Base-by-base conservation (phyloP, 2,329 filamentous ascomycete genomes). In the Nigrograna mackinnonii region DNA sequence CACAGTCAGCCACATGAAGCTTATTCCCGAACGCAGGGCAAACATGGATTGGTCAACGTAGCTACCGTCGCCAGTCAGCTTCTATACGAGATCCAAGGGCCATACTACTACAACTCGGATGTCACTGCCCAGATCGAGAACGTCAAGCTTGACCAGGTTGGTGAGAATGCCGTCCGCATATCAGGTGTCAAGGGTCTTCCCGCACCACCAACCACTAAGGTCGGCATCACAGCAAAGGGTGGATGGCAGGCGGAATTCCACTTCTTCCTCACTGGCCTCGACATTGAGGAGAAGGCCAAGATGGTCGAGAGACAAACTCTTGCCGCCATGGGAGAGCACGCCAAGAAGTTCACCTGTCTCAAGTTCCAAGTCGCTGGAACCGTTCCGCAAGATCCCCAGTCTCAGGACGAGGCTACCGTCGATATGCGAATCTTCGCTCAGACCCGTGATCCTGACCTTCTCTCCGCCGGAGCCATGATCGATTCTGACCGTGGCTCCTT, bases 171-270 rank as follows among this genome's bases (percentile, higher is more conserved):
- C 11, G 62, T 74, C 2, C 49, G 47, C 2, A 50, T 71, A 5
- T 56, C 56, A 3, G 68, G 67, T 2, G 56, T 71, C 28, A 46
- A 51, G 13, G 69, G 68, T 6, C 33, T 49, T 12, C 52, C 46
- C 5, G 43, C 51, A 17, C 55, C 55, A 5, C 54, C 55, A n/a
- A 69, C 68, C 1, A 69, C 67, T 4, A 71, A 70, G 45, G 62
- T 74, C 14, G 71, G 68, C 16, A 61, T 76, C 22, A 72, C 72
- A 3, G 72, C 72, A 0, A 65, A 62, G 30, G 73, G 72, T 1
- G 70, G 72, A 0, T 76, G 63, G 32, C 71, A 75, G 46, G 73
- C 72, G 0, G 73, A 76, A 44, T 64, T 69, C n/a, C 71, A 72
- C 12, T 74, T 67, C 35, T 71, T 69, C 38, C 64, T 74, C 18